Evolutionary conservation across 2,329 filamentous ascomycete genomes (phyloP).

Genomic region (Penicillium sp.): DNA sequence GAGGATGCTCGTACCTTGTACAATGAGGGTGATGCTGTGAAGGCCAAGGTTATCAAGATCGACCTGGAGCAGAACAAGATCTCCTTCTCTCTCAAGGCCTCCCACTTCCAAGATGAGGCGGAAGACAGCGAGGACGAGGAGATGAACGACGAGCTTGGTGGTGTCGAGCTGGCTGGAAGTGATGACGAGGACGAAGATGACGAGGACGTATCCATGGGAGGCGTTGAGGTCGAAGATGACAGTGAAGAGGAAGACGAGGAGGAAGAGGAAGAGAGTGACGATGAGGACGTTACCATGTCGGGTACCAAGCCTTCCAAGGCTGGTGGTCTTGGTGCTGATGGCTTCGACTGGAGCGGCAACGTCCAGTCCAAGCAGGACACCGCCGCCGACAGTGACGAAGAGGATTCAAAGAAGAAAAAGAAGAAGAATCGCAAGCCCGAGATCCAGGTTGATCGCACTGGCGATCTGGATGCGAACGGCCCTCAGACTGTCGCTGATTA

Average conservation of each 20-base stretch:
- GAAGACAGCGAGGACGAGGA: conserved; percentile 48
- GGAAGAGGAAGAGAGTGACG: conserved; percentile 42
- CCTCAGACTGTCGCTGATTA: conserved; percentile 90
- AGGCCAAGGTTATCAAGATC: conserved; percentile 80
- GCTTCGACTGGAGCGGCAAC: conserved; percentile 84
- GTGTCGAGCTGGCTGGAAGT: conserved; percentile 32
- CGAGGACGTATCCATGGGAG: conserved; percentile 40
- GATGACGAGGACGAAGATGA: conserved; percentile 34
- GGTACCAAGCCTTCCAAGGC: conserved; percentile 37
- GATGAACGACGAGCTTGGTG: conserved; percentile 30
- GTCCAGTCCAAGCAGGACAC: conserved; percentile 51
- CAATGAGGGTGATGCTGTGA: conserved; percentile 86
- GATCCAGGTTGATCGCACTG: conserved; percentile 83
- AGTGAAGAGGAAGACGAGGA: conserved; percentile 43
- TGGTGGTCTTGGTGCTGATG: conserved; percentile 65
- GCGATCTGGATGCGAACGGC: conserved; percentile 83
- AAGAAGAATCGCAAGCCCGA: conserved; percentile 74
- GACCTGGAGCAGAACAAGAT: conserved; percentile 73
- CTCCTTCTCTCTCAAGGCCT: conserved; percentile 88
- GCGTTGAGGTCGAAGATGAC: conserved; percentile 45
- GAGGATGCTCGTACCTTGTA: conserved; percentile 87
- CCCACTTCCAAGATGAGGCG: conserved; percentile 69
- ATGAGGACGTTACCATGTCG: conserved; percentile 46
- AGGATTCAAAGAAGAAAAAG: conserved; percentile 55
- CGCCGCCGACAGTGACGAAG: conserved; percentile 53